phyloP scores from a whole-genome alignment of 345 rosid species.

The Ricinus communis region DNA sequence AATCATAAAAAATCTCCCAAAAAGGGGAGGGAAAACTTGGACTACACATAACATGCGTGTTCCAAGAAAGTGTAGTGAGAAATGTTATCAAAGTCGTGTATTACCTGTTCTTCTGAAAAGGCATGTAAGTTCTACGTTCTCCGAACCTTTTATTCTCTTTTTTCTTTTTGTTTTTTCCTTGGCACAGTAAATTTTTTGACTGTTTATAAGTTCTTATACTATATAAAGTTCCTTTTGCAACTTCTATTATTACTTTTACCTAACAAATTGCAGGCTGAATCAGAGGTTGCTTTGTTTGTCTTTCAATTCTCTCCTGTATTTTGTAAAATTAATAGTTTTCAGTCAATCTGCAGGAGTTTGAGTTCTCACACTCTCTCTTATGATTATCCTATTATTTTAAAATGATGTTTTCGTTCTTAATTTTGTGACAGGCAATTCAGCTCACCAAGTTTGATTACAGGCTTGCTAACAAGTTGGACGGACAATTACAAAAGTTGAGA shows the following conservation, averaged over 20 bases:
- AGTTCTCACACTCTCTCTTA: neutral
- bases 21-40: constrained; percentile 62
- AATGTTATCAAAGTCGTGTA: constrained; percentile 78
- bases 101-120: constrained; percentile 94
- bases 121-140: constrained; percentile 86
- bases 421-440: constrained; percentile 70
- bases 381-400: neutral
- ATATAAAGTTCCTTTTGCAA: neutral
- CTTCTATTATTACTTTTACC: neutral
- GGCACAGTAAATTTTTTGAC: neutral
- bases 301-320: neutral
- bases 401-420: constrained; percentile 16
- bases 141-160: constrained; percentile 23
- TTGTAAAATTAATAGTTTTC: neutral
- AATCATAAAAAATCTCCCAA: constrained; percentile 81
- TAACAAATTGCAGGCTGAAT: neutral
- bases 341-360: neutral
- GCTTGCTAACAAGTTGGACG: constrained; percentile 79
- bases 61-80: constrained; percentile 91
- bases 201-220: neutral
- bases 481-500: constrained; percentile 86
- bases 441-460: constrained; percentile 90
- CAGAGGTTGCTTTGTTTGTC: neutral
- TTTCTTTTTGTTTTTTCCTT: neutral
- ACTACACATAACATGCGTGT: constrained; percentile 72